Evolutionary conservation across 352 stramenopile genomes (phyloP).

Genomic region (Thalassiosira sp.): DNA sequence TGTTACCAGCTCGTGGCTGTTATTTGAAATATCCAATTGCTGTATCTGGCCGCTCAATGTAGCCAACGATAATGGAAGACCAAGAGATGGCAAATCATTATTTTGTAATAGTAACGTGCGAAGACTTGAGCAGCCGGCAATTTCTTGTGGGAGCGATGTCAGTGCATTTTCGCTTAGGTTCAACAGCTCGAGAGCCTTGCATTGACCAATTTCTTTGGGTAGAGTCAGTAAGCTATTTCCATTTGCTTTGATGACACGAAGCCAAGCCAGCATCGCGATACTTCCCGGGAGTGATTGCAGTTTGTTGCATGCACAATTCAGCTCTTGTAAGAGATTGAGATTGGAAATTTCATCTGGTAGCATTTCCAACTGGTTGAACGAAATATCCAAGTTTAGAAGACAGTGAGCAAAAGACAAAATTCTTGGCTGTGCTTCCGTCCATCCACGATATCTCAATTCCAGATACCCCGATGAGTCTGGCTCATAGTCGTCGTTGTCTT

Average conservation of each 20-base stretch:
- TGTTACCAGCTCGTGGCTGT: constrained; percentile 17
- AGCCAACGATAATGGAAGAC: constrained; percentile 38
- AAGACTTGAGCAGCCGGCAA: constrained; percentile 24
- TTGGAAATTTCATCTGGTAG: constrained; percentile 32
- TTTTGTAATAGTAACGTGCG: constrained; percentile 40
- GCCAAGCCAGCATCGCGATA: constrained; percentile 19
- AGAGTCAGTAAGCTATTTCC: constrained; percentile 31
- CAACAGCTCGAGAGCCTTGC: constrained; percentile 29
- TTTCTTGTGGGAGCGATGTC: constrained; percentile 33
- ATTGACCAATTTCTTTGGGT: constrained; percentile 30
- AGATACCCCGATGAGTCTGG: constrained; percentile 30
- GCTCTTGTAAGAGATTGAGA: constrained; percentile 26
- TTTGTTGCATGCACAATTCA: constrained; percentile 43
- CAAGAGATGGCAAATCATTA: constrained; percentile 42
- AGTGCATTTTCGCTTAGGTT: constrained; percentile 42
- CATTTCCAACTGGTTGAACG: constrained; percentile 39
- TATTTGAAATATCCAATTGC: constrained; percentile 43
- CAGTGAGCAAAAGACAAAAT: constrained; percentile 25
- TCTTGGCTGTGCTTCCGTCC: constrained; percentile 11
- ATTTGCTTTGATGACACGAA: constrained; percentile 42
- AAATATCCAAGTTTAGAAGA: constrained; percentile 36
- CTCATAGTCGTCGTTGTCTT: constrained; percentile 34
- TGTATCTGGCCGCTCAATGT: constrained; percentile 18
- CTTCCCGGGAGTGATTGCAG: constrained; percentile 26
- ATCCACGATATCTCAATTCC: constrained; percentile 40